Evolutionary conservation across 1,284 basidiomycete species (phyloP).

Genomic region (Leccinum huronense): DNA sequence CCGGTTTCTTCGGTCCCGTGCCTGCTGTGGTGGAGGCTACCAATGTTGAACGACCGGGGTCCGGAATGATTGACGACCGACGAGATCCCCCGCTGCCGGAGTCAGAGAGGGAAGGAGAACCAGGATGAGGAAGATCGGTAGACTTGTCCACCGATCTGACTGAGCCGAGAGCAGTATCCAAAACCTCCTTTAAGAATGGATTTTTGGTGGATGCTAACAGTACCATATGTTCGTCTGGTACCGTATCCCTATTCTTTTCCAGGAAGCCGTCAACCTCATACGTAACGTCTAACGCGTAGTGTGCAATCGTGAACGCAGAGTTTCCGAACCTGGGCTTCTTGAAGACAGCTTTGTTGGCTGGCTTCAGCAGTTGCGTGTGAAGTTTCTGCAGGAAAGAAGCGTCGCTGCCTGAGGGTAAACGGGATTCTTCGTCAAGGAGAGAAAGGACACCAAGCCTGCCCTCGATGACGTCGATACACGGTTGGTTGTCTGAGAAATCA

Average conservation of each 20-base stretch:
- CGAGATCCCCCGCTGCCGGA: constrained; percentile 71
- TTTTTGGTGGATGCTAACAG: constrained; percentile 87
- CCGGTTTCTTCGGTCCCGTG: constrained; percentile 55
- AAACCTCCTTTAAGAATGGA: constrained; percentile 90
- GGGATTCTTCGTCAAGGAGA: constrained; percentile 96
- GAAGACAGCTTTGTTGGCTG: constrained; percentile 87
- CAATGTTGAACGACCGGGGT: constrained; percentile 76
- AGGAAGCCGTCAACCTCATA: constrained; percentile 99
- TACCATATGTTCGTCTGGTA: constrained; percentile 96
- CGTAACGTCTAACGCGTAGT: constrained; percentile 97
- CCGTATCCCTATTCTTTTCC: constrained; percentile 99
- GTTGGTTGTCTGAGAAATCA: constrained; percentile 98
- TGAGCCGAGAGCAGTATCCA: constrained; percentile 84
- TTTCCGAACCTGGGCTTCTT: constrained; percentile 99
- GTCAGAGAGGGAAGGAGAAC: constrained; percentile 72
- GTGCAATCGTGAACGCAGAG: constrained; percentile 95
- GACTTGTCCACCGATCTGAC: constrained; percentile 57
- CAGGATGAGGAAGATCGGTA: constrained; percentile 50
- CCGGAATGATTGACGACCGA: constrained; percentile 79
- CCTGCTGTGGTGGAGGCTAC: constrained; percentile 49
- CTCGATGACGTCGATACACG: constrained; percentile 98
- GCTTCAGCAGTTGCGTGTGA: constrained; percentile 81
- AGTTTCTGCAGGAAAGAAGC: constrained; percentile 93
- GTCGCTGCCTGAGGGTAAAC: constrained; percentile 92
- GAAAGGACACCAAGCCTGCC: constrained; percentile 95